These are phyloP conservation scores for Quercus cerris DNA, from an alignment of 306 rosid genomes.

Conservation along the genomic window DNA sequence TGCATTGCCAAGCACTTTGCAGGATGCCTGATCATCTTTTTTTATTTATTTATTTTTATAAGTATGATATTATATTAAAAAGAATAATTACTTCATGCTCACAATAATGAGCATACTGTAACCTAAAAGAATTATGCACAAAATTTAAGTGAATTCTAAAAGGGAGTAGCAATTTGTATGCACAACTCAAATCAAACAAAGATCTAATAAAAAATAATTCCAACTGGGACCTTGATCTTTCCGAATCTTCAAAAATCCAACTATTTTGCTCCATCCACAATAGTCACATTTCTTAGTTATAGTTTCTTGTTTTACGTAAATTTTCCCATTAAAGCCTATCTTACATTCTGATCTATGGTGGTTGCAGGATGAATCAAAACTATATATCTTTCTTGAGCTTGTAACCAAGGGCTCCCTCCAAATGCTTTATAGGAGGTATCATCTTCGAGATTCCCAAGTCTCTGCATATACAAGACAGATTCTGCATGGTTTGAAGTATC, in stretches of 20 bases:
- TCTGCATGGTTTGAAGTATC: conserved; percentile 86
- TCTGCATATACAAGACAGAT: conserved; percentile 90
- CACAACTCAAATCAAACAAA: too few species aligned
- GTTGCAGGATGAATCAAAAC: conserved; percentile 75
- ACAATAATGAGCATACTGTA: too few species aligned
- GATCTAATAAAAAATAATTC: too few species aligned
- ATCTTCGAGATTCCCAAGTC: conserved; percentile 78
- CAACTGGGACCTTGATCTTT: too few species aligned
- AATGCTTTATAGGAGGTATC: conserved; percentile 54
- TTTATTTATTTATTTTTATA: neutral
- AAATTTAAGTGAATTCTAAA: too few species aligned
- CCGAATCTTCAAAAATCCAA: too few species aligned
- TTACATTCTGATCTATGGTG: conserved; percentile 22
- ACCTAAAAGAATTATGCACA: too few species aligned
- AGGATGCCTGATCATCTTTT: neutral
- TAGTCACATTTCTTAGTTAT: conserved; percentile 1
- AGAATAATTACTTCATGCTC: too few species aligned
- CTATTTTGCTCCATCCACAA: too few species aligned
- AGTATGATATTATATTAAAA: too few species aligned
- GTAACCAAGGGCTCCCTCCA: conserved; percentile 87
- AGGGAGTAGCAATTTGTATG: too few species aligned
- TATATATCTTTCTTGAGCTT: conserved; percentile 85
- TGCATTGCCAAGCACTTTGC: conserved; percentile 1
- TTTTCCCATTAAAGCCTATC: conserved; percentile 13
- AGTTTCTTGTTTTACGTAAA: neutral